Percentiles rank a stretch among this genome's conserved stretches.
These are phyloP conservation scores for Candida oleophila DNA, from an alignment of 805 yeast species.

Conservation along the genomic window DNA sequence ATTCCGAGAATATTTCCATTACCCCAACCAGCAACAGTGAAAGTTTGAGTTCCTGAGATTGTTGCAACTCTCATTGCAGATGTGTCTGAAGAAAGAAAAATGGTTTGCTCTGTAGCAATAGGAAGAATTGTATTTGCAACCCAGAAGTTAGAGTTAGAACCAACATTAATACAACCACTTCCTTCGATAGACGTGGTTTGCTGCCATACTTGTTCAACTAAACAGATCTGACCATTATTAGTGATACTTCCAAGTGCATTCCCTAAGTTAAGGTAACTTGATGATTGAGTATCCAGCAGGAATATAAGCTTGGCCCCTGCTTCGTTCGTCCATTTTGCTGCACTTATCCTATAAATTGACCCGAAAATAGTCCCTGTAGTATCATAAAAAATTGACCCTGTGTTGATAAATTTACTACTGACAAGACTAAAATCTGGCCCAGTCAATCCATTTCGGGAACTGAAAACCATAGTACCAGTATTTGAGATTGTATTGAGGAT, in stretches of 20 bases:
- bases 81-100: conserved; percentile 10
- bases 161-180: conserved; percentile 19
- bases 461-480: conserved; percentile 19
- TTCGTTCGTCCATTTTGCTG: conserved; percentile 12
- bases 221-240: conserved; percentile 15
- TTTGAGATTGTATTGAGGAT: conserved; percentile 14
- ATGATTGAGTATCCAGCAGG: conserved; percentile 7
- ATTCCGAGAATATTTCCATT: background rate
- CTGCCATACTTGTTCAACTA: conserved; percentile 12
- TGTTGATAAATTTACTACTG: conserved; percentile 12
- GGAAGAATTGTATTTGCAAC: conserved; percentile 13
- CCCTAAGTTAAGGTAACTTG: conserved; percentile 13
- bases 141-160: conserved; percentile 12
- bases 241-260: conserved; percentile 6
- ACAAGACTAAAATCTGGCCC: conserved; percentile 13
- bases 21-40: conserved; percentile 8
- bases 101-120: conserved; percentile 13
- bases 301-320: conserved; percentile 15
- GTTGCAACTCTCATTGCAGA: conserved; percentile 15
- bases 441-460: conserved; percentile 11
- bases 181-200: conserved; percentile 16
- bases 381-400: conserved; percentile 16
- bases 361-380: conserved; percentile 9
- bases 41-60: conserved; percentile 13
- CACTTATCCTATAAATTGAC: conserved; percentile 6